Percentiles rank a stretch among this genome's conserved stretches.
These are phyloP conservation scores for Naganishia cerealis DNA, from an alignment of 1,284 basidiomycete species.

Conservation along the genomic window DNA sequence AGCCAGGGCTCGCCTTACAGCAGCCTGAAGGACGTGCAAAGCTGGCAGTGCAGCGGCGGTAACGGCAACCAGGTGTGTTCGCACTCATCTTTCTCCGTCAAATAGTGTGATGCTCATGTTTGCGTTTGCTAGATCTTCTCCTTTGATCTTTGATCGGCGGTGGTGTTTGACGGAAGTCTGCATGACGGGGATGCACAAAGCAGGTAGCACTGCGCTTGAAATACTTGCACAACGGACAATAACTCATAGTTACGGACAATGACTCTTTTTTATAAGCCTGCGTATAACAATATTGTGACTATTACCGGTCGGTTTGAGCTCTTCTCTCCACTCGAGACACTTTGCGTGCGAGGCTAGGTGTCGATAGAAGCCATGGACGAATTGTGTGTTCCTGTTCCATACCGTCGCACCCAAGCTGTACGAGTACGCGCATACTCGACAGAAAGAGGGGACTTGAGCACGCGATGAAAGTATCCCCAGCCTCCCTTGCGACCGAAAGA, in stretches of 20 bases:
- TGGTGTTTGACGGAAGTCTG: background rate
- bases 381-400: too few relatives aligned
- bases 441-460: too few relatives aligned
- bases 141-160: background rate
- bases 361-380: too few relatives aligned
- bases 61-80: constrained; percentile 30
- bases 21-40: constrained; percentile 26
- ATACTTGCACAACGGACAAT: background rate
- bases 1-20: constrained; percentile 23
- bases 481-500: too few relatives aligned
- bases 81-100: background rate
- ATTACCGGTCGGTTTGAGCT: background rate
- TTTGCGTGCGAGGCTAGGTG: too few relatives aligned
- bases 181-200: background rate
- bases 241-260: background rate
- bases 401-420: too few relatives aligned
- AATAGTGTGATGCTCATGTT: background rate
- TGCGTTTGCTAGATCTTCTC: constrained; percentile 3
- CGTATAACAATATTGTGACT: background rate
- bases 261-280: background rate
- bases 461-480: too few relatives aligned
- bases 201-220: background rate
- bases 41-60: constrained; percentile 28
- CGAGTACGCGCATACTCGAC: too few relatives aligned
- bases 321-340: too few relatives aligned